Conservation (phyloP, 345 rosid species). For the Mallotus nudiflorus region DNA sequence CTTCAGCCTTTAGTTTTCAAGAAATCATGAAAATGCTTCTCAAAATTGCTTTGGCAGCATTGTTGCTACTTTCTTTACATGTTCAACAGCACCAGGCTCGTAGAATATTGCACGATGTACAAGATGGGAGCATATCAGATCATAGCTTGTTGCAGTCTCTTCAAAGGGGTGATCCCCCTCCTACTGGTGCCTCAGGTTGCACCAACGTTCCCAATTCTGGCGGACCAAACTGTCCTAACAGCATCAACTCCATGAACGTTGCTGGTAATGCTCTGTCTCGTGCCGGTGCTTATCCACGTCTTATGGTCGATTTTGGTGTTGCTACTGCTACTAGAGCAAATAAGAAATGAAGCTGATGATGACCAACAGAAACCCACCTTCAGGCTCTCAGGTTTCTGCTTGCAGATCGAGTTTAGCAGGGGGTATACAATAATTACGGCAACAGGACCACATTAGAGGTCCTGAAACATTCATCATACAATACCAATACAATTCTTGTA, state of each 20-base stretch:
- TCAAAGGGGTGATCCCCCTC: constrained; percentile 31
- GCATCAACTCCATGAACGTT: constrained; percentile 38
- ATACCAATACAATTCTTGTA: too few species aligned
- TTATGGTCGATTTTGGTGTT: constrained; percentile 23
- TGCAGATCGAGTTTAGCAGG: neutral
- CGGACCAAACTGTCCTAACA: constrained; percentile 39
- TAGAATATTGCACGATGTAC: constrained; percentile 28
- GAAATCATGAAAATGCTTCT: constrained; percentile 26
- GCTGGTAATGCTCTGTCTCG: constrained; percentile 29
- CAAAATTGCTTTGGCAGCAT: constrained; percentile 22
- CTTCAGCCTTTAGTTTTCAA: neutral
- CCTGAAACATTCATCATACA: neutral
- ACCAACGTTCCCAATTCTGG: constrained; percentile 49
- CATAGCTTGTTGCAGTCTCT: constrained; percentile 46
- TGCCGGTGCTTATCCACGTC: constrained; percentile 31
- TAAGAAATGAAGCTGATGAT: constrained; percentile 10
- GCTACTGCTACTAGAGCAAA: constrained; percentile 9
- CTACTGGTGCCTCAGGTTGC: constrained; percentile 53
- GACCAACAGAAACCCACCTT: constrained; percentile 9
- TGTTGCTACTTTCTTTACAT: constrained; percentile 26
- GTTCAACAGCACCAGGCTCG: constrained; percentile 21
- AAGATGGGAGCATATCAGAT: constrained; percentile 2
- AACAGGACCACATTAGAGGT: constrained; percentile 6
- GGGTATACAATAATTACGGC: neutral
- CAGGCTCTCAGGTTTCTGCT: neutral